A percentile compares a stretch with the other conserved stretches of the same genome.
Evolutionary conservation across 2,329 filamentous ascomycete genomes (phyloP).

Genomic region (Aureobasidium zeae): DNA sequence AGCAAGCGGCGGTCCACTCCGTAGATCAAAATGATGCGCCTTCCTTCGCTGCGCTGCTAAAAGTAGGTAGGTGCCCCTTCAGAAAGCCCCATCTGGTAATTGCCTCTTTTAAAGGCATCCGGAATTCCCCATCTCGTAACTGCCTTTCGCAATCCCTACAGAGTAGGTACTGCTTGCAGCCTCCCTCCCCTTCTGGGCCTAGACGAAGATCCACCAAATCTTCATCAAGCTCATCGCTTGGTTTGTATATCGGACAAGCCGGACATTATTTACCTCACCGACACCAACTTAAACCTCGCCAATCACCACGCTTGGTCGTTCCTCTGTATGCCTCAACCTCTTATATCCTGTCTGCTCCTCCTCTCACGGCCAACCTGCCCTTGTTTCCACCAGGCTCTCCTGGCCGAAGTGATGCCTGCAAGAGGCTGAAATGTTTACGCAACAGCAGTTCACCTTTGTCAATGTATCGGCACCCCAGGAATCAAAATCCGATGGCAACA

Average conservation of each 20-base stretch:
- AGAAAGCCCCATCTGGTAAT: too few relatives aligned
- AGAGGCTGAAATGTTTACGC: conserved; percentile 11
- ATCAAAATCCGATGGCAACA: conserved; percentile 21
- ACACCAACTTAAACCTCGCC: background rate
- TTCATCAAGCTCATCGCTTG: too few relatives aligned
- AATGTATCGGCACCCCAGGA: conserved; percentile 23
- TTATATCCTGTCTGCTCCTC: background rate
- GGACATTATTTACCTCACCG: conserved; percentile 1
- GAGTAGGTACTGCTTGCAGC: too few relatives aligned
- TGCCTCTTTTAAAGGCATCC: too few relatives aligned
- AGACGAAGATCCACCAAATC: too few relatives aligned
- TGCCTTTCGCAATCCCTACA: too few relatives aligned
- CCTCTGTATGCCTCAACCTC: background rate
- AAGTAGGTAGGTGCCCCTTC: too few relatives aligned
- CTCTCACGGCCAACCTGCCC: background rate
- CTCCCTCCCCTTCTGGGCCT: too few relatives aligned
- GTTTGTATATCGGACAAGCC: background rate
- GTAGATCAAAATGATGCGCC: too few relatives aligned
- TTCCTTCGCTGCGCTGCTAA: too few relatives aligned
- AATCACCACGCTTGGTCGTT: background rate
- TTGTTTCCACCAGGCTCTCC: background rate
- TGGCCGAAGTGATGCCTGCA: background rate
- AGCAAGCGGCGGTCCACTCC: too few relatives aligned
- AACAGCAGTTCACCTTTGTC: conserved; percentile 22
- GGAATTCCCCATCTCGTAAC: too few relatives aligned